These are phyloP conservation scores for Termitomyces sp. DNA, from an alignment of 768 basidiomycete genomes.

Conservation along the genomic window DNA sequence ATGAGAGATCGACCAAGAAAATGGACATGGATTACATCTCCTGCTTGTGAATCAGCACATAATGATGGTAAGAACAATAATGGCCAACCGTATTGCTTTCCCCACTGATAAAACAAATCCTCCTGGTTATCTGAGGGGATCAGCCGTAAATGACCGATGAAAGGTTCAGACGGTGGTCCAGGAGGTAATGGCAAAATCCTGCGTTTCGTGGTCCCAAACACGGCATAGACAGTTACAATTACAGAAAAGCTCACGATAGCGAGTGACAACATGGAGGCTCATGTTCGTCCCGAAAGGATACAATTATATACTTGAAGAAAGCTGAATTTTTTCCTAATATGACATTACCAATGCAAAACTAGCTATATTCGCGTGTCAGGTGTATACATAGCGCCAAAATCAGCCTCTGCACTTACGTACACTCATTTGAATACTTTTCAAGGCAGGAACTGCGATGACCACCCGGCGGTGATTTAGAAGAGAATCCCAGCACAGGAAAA, in stretches of 20 bases:
- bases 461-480: too few relatives aligned
- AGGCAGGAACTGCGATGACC: too few relatives aligned
- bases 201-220: not conserved
- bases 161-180: conserved; percentile 12
- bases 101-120: conserved; percentile 10
- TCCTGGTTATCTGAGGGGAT: conserved; percentile 7
- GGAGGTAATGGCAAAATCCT: conserved; percentile 9
- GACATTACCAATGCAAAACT: not conserved
- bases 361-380: not conserved
- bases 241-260: not conserved
- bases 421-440: too few relatives aligned
- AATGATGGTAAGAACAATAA: not conserved
- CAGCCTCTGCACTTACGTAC: too few relatives aligned
- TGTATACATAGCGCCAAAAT: not conserved
- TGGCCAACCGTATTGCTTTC: conserved; percentile 10
- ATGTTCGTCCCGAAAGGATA: not conserved
- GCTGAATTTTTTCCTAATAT: not conserved
- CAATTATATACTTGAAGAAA: not conserved
- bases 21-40: conserved; percentile 11
- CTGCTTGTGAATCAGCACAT: not conserved
- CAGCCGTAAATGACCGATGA: conserved; percentile 14
- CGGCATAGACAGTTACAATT: not conserved
- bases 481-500: too few relatives aligned
- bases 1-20: conserved; percentile 8
- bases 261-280: not conserved